Evolutionary conservation across 345 rosid species (phyloP), one percentile per base, ranked within the genome.

Genomic region (Orychophragmus violaceus): DNA sequence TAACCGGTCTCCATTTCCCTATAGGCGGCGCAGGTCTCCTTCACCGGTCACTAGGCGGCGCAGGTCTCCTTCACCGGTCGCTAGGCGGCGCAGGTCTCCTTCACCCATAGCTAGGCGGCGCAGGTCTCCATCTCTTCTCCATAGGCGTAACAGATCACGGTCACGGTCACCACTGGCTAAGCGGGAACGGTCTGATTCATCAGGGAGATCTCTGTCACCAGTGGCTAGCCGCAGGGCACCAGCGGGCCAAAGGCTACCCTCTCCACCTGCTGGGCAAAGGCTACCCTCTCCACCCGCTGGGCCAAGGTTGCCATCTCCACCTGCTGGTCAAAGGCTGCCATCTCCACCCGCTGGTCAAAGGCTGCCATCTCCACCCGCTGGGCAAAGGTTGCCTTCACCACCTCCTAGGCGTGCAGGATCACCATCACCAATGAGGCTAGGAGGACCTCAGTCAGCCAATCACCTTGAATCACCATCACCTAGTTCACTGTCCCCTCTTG

Each of bases 391-490:
- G 39, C 66, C 78, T 55, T 2, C 78, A 66, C 72, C 77, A 59
- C 76, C 77, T 5, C 69, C 74, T 14, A 74, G 78, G 67, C 66
- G 42, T 48, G 57, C 66, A 37, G 78, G 75, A 33, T 75, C 60
- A 2, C 76, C 85, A 10, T 74, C 82, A 0, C 88, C 80, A 18
- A 23, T 70, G 3, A 57, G 71, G 32, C 67, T 70, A 17, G 64
- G 17, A 36, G 59, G 35, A 28, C 18, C 52, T 14, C 74, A 2
- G 22, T 12, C 60, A 35, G 69, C 55, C 52, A 69, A 28, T 37
- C 41, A 61, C n/a, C 41, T 75, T 1, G 80, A 82, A 11, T 76
- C 84, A 0, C 83, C 77, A 11, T 79, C 76, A 2, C 74, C 74
- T 5, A 67, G 67, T 24, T 83, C 88, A 9, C 73, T 79, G 18